Evolutionary conservation across 2,329 filamentous ascomycete species (phyloP).

Genomic region (Cytospora paraplurivora): DNA sequence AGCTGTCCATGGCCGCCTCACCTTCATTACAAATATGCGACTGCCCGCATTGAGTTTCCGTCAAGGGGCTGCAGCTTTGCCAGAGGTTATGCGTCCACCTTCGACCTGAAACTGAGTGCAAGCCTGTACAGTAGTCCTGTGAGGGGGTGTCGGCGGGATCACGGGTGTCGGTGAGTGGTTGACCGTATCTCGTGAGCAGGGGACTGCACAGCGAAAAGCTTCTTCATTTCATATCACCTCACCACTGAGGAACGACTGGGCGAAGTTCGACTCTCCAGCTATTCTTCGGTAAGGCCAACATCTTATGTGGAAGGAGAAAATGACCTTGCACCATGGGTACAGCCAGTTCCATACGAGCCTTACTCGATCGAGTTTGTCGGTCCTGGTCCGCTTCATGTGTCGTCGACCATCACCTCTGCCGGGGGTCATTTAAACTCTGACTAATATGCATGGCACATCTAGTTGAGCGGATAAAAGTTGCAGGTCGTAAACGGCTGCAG

Average conservation of each 20-base stretch:
- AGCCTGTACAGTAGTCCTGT: not conserved
- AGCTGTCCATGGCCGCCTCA: too few species aligned
- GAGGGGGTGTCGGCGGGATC: not conserved
- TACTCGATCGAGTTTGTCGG: constrained; percentile 45
- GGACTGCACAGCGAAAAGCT: not conserved
- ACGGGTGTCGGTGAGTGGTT: not conserved
- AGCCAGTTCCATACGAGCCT: constrained; percentile 46
- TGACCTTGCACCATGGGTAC: constrained; percentile 54
- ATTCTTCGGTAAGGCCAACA: constrained; percentile 57
- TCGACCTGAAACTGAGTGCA: not conserved
- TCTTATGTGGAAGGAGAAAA: constrained; percentile 56
- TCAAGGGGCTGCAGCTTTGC: too few species aligned
- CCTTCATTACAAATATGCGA: too few species aligned
- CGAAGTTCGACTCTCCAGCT: constrained; percentile 51
- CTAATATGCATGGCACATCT: constrained; percentile 49
- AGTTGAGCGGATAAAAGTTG: constrained; percentile 47
- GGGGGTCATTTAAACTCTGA: constrained; percentile 46
- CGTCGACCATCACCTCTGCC: constrained; percentile 47
- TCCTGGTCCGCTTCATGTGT: constrained; percentile 39
- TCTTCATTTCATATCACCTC: constrained; percentile 40
- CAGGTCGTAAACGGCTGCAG: constrained; percentile 44
- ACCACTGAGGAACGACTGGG: constrained; percentile 47
- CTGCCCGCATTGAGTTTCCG: too few species aligned
- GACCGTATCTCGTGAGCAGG: not conserved
- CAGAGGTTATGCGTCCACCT: too few species aligned